Evolutionary conservation across 495 filamentous ascomycete species (phyloP).

Genomic region (Xylaria telfairii): DNA sequence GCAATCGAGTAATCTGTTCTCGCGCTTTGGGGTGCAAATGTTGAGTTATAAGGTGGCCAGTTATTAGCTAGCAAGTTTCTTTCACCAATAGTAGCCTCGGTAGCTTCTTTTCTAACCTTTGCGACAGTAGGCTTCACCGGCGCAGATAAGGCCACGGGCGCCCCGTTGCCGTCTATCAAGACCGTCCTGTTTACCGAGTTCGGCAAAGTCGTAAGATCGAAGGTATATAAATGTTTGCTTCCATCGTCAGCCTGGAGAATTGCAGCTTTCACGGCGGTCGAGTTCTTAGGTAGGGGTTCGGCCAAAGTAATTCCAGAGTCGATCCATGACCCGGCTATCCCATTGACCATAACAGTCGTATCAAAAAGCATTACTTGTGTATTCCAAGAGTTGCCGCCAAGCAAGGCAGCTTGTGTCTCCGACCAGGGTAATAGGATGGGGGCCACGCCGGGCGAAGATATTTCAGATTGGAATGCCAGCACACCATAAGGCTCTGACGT

Average conservation of each 20-base stretch:
- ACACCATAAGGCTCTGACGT: slow-evolving; percentile 66
- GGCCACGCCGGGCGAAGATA: slow-evolving; percentile 64
- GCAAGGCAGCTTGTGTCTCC: slow-evolving; percentile 69
- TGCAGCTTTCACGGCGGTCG: slow-evolving; percentile 58
- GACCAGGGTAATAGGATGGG: slow-evolving; percentile 84
- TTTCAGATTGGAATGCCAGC: slow-evolving; percentile 53
- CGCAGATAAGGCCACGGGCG: slow-evolving; percentile 49
- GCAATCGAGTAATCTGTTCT: slow-evolving; percentile 56
- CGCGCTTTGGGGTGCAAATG: slow-evolving; percentile 67
- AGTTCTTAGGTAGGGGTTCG: slow-evolving; percentile 60
- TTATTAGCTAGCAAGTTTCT: slow-evolving; percentile 57
- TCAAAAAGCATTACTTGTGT: slow-evolving; percentile 70
- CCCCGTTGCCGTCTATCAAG: slow-evolving; percentile 54
- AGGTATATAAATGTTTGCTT: slow-evolving; percentile 82
- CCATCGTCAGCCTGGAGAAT: slow-evolving; percentile 75
- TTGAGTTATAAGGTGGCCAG: slow-evolving; percentile 81
- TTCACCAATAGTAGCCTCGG: slow-evolving; percentile 27
- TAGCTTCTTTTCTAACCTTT: slow-evolving; percentile 6
- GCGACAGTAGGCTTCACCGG: slow-evolving; percentile 35
- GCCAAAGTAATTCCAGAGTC: slow-evolving; percentile 66
- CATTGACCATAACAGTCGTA: slow-evolving; percentile 27
- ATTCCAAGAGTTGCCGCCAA: slow-evolving; percentile 75
- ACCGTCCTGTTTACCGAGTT: slow-evolving; percentile 74
- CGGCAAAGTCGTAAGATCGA: slow-evolving; percentile 77
- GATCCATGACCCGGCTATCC: slow-evolving; percentile 62